phyloP scores from a whole-genome alignment of 768 basidiomycete genomes.

The Exidia glandulosa region DNA sequence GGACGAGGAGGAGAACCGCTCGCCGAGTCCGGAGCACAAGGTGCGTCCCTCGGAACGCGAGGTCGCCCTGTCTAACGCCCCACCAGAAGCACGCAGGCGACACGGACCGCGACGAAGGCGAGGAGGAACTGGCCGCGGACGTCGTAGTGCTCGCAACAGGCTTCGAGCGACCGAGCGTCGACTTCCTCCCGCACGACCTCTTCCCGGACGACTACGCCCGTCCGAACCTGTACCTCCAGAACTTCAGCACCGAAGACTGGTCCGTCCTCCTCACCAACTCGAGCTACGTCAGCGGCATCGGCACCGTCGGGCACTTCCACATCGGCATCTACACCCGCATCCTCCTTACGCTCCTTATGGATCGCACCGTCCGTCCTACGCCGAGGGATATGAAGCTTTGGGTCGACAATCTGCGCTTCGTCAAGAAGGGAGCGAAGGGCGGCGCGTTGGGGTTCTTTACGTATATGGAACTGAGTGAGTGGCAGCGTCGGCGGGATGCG shows the following conservation, averaged over 20 bases:
- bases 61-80: too few species aligned
- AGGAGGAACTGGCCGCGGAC: constrained; percentile 30
- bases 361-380: constrained; percentile 31
- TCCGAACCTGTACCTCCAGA: constrained; percentile 43
- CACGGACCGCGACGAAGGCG: constrained; percentile 22
- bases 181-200: constrained; percentile 35
- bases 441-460: constrained; percentile 46
- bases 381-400: constrained; percentile 44
- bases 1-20: constrained; percentile 21
- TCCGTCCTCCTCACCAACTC: constrained; percentile 41
- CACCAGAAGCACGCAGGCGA: constrained; percentile 26
- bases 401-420: constrained; percentile 41
- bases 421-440: constrained; percentile 37
- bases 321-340: constrained; percentile 46
- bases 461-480: constrained; percentile 43
- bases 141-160: constrained; percentile 44
- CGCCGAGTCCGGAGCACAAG: constrained; percentile 33
- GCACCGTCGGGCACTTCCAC: constrained; percentile 18
- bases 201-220: constrained; percentile 41
- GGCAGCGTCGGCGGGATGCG: neutral
- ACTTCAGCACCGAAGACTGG: constrained; percentile 46
- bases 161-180: constrained; percentile 33
- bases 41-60: too few species aligned
- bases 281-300: constrained; percentile 38
- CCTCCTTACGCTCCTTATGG: constrained; percentile 36